Percentiles rank a stretch among this genome's conserved stretches.
Evolutionary conservation across 257 asterid species (phyloP).

Genomic region (Verbena officinalis): DNA sequence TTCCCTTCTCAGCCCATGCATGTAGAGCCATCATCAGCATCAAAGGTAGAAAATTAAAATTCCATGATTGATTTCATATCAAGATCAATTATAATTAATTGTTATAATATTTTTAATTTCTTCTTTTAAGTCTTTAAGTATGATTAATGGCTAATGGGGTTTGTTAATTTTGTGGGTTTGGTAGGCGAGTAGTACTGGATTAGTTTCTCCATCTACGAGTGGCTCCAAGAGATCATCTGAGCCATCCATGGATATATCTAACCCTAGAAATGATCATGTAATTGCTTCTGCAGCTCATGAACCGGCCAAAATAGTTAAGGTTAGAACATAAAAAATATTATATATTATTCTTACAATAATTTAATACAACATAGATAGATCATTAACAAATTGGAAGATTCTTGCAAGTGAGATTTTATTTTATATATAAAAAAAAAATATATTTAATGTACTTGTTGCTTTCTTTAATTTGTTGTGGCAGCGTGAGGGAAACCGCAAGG

Average conservation of each 20-base stretch:
- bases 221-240: conserved; percentile 62
- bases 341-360: no score
- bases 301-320: conserved; percentile 71
- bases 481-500: conserved; percentile 71
- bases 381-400: conserved; percentile 20
- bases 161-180: conserved; percentile 38
- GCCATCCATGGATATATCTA: conserved; percentile 60
- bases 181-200: conserved; percentile 47
- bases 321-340: conserved; percentile 35
- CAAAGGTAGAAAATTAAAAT: conserved; percentile 49
- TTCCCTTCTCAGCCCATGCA: conserved; percentile 97
- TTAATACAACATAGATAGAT: neutral
- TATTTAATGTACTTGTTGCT: conserved; percentile 10
- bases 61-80: conserved; percentile 3
- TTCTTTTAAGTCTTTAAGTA: conserved; percentile 10
- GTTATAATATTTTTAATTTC: no score
- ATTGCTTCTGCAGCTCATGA: conserved; percentile 49
- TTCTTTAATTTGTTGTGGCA: conserved; percentile 22
- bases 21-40: conserved; percentile 58
- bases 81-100: no score
- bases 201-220: conserved; percentile 46
- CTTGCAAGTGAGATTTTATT: conserved; percentile 27
- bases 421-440: neutral
- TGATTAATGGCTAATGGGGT: conserved; percentile 2
- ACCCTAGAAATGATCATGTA: conserved; percentile 40